Evolutionary conservation across 441 rosid species (phyloP).

Genomic region (Melastoma candidum): DNA sequence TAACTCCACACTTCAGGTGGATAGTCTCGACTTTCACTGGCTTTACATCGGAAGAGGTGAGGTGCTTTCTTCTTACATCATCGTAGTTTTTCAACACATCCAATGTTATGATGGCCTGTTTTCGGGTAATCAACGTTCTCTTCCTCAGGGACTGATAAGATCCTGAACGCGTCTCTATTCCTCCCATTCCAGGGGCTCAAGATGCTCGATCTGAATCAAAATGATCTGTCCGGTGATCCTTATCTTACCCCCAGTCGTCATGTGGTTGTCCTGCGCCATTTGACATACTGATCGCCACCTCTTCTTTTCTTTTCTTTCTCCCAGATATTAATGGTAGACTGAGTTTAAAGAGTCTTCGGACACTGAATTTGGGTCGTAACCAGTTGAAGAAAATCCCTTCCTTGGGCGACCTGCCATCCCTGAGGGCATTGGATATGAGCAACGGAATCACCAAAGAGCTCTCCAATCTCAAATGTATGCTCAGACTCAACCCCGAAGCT

Average conservation of each 20-base stretch:
- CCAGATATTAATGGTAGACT: background rate
- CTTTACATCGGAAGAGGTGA: too few relatives aligned
- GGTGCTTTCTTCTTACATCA: too few relatives aligned
- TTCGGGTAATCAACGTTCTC: background rate
- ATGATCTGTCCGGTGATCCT: background rate
- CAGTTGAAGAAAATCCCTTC: background rate
- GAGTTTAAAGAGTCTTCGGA: constrained; percentile 2
- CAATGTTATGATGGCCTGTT: too few relatives aligned
- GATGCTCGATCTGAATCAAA: background rate
- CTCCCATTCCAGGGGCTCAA: constrained; percentile 6
- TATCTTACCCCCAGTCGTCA: background rate
- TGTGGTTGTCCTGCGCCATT: background rate
- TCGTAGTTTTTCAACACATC: too few relatives aligned
- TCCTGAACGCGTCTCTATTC: background rate
- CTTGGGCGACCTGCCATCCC: background rate
- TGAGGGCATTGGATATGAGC: background rate
- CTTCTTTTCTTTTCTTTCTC: background rate
- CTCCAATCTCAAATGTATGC: background rate
- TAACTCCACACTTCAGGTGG: background rate
- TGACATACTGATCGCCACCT: background rate
- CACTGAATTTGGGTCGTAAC: background rate
- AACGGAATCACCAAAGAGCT: background rate
- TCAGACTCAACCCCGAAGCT: background rate
- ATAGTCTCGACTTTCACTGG: background rate
- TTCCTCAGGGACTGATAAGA: accelerated